Percentiles rank a stretch among this genome's conserved stretches.
Conservation (phyloP, 805 yeast species). For the Starmerella powellii region DNA sequence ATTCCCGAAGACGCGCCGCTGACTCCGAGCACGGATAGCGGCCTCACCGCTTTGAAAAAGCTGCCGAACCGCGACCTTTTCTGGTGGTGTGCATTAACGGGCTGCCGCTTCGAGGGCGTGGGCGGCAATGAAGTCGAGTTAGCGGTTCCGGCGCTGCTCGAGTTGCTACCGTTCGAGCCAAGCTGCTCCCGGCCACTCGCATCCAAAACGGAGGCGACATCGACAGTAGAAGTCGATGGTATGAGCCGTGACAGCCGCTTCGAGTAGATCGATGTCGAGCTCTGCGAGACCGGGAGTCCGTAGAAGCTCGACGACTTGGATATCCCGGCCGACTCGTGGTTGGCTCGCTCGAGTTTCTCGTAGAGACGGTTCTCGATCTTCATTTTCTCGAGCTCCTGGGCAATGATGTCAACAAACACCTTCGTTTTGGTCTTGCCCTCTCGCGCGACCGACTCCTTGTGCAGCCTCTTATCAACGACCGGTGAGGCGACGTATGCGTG, state of each 20-base stretch:
- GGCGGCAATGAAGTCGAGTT: neutral
- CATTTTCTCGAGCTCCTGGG: constrained; percentile 40
- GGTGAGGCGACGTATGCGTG: constrained; percentile 1
- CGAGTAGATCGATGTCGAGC: constrained; percentile 17
- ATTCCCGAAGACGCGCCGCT: neutral
- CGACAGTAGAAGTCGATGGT: constrained; percentile 10
- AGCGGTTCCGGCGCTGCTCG: neutral
- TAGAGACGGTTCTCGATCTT: constrained; percentile 41
- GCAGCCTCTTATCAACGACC: constrained; percentile 24
- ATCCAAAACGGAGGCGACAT: constrained; percentile 5
- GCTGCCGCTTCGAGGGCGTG: constrained; percentile 2
- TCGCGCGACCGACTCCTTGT: constrained; percentile 33
- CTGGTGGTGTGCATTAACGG: constrained; percentile 1
- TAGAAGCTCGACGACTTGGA: constrained; percentile 6
- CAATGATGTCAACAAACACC: constrained; percentile 38
- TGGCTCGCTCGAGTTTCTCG: constrained; percentile 21
- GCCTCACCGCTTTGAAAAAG: constrained; percentile 31
- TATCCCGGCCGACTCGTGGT: no score
- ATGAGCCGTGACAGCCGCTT: constrained; percentile 14
- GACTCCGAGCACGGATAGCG: constrained; percentile 27
- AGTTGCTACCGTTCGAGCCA: neutral
- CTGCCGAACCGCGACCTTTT: constrained; percentile 31
- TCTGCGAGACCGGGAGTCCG: constrained; percentile 17
- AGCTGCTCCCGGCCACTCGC: neutral
- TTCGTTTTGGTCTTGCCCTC: constrained; percentile 34